Conservation (phyloP, 2,329 filamentous ascomycete species). For the Fusarium foetens region DNA sequence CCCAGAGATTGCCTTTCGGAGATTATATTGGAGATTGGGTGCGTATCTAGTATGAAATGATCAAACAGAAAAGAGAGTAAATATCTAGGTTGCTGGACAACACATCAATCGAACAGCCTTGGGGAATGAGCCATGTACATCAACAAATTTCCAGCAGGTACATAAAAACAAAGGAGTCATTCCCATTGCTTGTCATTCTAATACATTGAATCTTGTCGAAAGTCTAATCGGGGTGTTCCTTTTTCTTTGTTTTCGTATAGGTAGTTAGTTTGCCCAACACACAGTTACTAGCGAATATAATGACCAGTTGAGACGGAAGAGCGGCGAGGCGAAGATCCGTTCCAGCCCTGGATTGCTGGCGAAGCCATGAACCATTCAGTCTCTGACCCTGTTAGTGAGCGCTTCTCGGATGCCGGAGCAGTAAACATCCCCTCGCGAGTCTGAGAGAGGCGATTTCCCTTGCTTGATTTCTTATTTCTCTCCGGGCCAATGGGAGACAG, state of each 20-base stretch:
- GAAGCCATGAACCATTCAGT: slow-evolving; percentile 20
- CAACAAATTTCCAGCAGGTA: neutral
- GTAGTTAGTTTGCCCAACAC: neutral
- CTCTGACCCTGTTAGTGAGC: slow-evolving; percentile 45
- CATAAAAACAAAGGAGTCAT: neutral
- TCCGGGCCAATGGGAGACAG: slow-evolving; percentile 34
- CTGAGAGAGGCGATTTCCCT: slow-evolving; percentile 4
- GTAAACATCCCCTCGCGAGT: slow-evolving; percentile 45
- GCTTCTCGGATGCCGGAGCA: slow-evolving; percentile 45
- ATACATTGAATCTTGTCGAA: neutral
- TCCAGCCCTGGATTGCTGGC: slow-evolving; percentile 19
- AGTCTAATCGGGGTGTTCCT: neutral
- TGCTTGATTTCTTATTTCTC: slow-evolving; percentile 14
- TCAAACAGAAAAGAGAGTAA: slow-evolving; percentile 19
- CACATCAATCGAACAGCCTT: neutral
- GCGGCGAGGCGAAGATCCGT: slow-evolving; percentile 21
- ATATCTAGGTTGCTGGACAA: slow-evolving; percentile 26
- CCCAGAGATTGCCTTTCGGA: neutral
- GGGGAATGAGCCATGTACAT: neutral
- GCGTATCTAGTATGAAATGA: slow-evolving; percentile 25
- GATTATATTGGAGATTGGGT: neutral
- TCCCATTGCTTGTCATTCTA: neutral
- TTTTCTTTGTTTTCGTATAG: slow-evolving; percentile 13
- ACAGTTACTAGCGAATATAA: slow-evolving; percentile 6
- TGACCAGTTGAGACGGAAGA: slow-evolving; percentile 19